Conservation (phyloP, 2,329 filamentous ascomycete species). For the Scedosporium minutisporum region DNA sequence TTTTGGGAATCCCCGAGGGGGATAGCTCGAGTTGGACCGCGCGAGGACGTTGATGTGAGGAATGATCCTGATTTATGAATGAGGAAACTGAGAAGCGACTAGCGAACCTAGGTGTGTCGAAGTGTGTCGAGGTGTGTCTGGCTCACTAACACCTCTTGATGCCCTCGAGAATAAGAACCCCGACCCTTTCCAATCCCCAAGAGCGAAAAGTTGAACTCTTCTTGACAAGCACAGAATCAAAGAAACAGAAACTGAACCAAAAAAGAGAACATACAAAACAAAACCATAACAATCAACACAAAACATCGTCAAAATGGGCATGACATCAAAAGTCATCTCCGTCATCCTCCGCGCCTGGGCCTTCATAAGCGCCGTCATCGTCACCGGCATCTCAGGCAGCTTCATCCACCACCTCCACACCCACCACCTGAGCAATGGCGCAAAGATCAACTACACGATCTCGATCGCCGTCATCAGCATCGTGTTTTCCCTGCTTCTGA, state of each 20-base stretch:
- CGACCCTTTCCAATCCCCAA: no score
- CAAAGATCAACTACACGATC: conserved; percentile 15
- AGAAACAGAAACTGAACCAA: neutral
- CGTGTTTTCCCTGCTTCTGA: conserved; percentile 14
- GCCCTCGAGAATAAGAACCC: no score
- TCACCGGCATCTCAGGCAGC: conserved; percentile 14
- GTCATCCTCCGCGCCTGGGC: conserved; percentile 12
- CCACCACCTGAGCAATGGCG: conserved; percentile 7
- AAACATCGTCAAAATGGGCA: neutral
- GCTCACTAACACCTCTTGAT: no score
- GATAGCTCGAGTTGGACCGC: no score
- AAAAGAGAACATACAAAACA: neutral
- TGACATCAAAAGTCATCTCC: conserved; percentile 7
- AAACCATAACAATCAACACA: neutral
- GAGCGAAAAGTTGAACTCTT: no score
- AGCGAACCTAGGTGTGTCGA: no score
- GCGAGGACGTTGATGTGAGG: no score
- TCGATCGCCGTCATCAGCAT: conserved; percentile 17
- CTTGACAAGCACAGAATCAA: no score
- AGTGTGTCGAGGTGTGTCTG: no score
- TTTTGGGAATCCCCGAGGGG: no score
- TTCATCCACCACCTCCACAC: conserved; percentile 12
- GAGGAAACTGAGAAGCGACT: no score
- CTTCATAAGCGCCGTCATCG: conserved; percentile 13
- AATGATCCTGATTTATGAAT: no score